These are phyloP conservation scores for Dryas drummondii DNA, from an alignment of 306 rosid genomes.

Conservation along the genomic window DNA sequence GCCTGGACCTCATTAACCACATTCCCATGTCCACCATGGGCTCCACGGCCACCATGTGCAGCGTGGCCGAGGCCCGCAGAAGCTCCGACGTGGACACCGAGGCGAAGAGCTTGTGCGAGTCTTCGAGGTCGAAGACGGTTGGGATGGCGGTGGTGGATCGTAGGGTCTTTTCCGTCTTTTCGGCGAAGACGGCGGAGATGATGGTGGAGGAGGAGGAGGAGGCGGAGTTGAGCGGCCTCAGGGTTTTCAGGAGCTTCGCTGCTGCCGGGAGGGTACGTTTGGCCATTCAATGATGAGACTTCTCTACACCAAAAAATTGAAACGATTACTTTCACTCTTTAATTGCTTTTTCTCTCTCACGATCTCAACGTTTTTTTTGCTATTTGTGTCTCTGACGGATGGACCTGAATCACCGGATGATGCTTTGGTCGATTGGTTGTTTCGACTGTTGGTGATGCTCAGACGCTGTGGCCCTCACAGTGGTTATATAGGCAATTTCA, in stretches of 20 bases:
- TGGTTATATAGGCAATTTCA: no score
- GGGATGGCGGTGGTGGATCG: slow-evolving; percentile 19
- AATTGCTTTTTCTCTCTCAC: background rate
- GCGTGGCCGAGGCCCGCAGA: slow-evolving; percentile 58
- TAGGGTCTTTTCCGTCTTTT: background rate
- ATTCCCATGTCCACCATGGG: slow-evolving; percentile 79
- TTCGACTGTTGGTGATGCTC: no score
- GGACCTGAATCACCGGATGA: no score
- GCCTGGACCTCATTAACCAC: slow-evolving; percentile 67
- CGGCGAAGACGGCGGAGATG: slow-evolving; percentile 10
- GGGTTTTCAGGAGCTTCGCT: slow-evolving; percentile 41
- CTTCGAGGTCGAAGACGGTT: slow-evolving; percentile 36
- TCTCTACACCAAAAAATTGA: no score
- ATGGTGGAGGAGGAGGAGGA: slow-evolving; percentile 35
- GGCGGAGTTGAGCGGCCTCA: slow-evolving; percentile 43
- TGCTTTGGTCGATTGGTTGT: no score
- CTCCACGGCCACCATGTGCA: slow-evolving; percentile 64
- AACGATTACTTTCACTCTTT: background rate
- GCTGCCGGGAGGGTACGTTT: slow-evolving; percentile 27
- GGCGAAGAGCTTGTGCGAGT: slow-evolving; percentile 49
- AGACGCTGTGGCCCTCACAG: no score
- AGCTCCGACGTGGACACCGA: slow-evolving; percentile 46
- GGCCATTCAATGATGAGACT: slow-evolving; percentile 22
- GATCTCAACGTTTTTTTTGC: no score
- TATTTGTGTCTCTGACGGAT: no score